Conservation (phyloP, 208 protist species). For the Trypanosoma mega region DNA sequence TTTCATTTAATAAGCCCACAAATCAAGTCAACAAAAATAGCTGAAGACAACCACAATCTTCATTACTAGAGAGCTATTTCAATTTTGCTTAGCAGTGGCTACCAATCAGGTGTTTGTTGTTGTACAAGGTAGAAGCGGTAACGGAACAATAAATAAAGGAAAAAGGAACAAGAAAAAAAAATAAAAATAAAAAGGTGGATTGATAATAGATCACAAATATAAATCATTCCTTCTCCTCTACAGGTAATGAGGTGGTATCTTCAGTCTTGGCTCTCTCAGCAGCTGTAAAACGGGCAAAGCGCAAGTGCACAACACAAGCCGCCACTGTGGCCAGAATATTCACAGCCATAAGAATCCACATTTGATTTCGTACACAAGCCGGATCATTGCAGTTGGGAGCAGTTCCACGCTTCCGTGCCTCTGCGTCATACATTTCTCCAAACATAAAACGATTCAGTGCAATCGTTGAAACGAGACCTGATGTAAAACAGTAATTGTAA, state of each 20-base stretch:
- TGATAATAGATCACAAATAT: neutral
- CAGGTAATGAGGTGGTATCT: too few species aligned
- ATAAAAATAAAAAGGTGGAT: constrained; percentile 11
- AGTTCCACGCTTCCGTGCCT: constrained; percentile 29
- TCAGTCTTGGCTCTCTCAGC: too few species aligned
- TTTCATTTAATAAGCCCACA: too few species aligned
- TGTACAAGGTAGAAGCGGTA: too few species aligned
- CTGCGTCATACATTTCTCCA: constrained; percentile 68
- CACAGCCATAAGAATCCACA: constrained; percentile 73
- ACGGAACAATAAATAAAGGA: too few species aligned
- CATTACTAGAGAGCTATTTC: too few species aligned
- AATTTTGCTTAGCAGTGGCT: too few species aligned
- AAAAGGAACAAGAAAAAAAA: too few species aligned
- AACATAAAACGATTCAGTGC: constrained; percentile 81
- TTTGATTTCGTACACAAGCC: constrained; percentile 57
- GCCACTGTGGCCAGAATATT: constrained; percentile 43
- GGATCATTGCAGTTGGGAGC: constrained; percentile 42
- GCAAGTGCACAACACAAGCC: constrained; percentile 41
- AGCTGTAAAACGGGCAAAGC: constrained; percentile 47
- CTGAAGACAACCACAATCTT: too few species aligned
- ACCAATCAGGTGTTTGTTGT: too few species aligned
- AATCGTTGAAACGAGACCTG: constrained; percentile 65
- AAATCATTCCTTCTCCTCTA: neutral
- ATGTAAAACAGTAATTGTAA: constrained; percentile 82
- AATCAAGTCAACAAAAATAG: too few species aligned